These are phyloP conservation scores for Avena eriantha DNA, from an alignment of 176 grass and related monocot genomes.

Conservation along the genomic window DNA sequence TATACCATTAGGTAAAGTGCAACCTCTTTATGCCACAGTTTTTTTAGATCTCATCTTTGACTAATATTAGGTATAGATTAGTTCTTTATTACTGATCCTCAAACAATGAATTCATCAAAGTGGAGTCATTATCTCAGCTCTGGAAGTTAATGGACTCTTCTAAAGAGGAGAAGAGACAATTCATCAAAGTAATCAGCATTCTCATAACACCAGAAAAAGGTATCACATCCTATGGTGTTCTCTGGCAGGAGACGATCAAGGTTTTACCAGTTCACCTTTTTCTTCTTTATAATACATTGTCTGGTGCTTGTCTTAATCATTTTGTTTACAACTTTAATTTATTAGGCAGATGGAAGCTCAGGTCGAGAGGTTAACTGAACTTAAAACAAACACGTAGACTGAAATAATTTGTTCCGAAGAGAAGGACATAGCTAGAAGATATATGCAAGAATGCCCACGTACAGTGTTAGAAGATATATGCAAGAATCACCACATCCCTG, in stretches of 20 bases:
- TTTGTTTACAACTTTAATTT: slow-evolving; percentile 20
- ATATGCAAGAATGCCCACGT: no score
- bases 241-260: slow-evolving; percentile 76
- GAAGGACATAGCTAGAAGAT: no score
- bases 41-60: no score
- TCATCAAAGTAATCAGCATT: slow-evolving; percentile 60
- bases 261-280: slow-evolving; percentile 45
- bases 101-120: slow-evolving; percentile 54
- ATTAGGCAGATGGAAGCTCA: background rate
- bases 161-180: slow-evolving; percentile 71
- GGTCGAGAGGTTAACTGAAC: no score
- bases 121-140: slow-evolving; percentile 71
- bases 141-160: slow-evolving; percentile 93
- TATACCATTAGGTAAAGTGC: no score
- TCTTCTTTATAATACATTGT: slow-evolving; percentile 11
- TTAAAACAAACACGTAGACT: no score
- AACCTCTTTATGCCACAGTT: no score
- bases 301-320: background rate
- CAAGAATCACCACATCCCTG: no score
- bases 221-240: slow-evolving; percentile 63
- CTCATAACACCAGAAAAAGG: slow-evolving; percentile 62
- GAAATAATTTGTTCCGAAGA: no score
- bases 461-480: no score
- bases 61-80: background rate
- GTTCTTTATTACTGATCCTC: slow-evolving; percentile 32